Evolutionary conservation across 768 basidiomycete genomes (phyloP).

Genomic region (Naematelia encephala): DNA sequence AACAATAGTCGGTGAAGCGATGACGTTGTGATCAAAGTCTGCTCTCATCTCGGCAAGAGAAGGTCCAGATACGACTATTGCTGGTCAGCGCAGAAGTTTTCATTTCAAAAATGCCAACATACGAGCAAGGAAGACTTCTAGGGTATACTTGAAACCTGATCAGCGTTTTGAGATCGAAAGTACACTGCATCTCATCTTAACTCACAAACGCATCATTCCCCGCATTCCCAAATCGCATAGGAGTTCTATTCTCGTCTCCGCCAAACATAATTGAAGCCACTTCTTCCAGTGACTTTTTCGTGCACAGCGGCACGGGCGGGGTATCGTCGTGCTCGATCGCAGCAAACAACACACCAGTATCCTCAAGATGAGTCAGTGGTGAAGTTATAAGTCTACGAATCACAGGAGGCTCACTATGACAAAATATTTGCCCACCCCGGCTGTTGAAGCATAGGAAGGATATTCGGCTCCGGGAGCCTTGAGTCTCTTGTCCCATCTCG

Average conservation of each 20-base stretch:
- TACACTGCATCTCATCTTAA: not conserved
- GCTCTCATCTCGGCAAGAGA: conserved; percentile 29
- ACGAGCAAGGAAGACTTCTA: conserved; percentile 41
- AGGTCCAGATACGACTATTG: conserved; percentile 24
- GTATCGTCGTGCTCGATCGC: conserved; percentile 24
- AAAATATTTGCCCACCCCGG: conserved; percentile 28
- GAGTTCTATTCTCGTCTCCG: conserved; percentile 5
- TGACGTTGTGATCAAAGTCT: conserved; percentile 11
- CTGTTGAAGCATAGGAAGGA: conserved; percentile 28
- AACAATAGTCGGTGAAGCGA: not conserved
- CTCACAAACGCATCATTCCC: conserved; percentile 46
- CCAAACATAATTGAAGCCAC: conserved; percentile 31
- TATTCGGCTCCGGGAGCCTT: conserved; percentile 31
- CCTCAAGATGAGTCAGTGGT: conserved; percentile 17
- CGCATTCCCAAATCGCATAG: conserved; percentile 35
- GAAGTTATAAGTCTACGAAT: no score
- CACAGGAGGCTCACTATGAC: conserved; percentile 33
- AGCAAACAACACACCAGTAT: conserved; percentile 39
- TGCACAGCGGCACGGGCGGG: not conserved
- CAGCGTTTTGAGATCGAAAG: not conserved
- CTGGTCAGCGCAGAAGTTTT: conserved; percentile 8
- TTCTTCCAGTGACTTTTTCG: conserved; percentile 19
- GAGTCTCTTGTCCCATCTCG: conserved; percentile 16
- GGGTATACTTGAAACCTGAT: conserved; percentile 22
- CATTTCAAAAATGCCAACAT: conserved; percentile 8